Base-by-base conservation (phyloP, 2,329 filamentous ascomycete species). In the Helicocarpus griseus region DNA sequence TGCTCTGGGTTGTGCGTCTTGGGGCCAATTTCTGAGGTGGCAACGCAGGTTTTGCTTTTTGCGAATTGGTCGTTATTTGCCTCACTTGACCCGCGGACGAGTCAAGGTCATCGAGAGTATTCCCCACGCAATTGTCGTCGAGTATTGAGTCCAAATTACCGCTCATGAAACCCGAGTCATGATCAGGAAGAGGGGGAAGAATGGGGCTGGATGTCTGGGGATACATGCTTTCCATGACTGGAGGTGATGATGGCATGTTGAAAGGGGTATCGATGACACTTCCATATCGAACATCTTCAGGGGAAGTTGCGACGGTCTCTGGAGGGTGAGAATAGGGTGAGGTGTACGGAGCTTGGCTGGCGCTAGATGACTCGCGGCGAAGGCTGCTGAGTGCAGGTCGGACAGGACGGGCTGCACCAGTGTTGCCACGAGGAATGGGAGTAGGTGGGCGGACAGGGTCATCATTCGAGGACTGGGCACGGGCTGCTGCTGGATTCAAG, bases 201-300 rank as follows among this genome's bases (percentile, higher is more conserved):
- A 82, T 77, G 2, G 91, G 93, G 63, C 91, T 97, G 2, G 90
- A 95, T 24, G 84, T 81, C 26, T 81, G 80, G 4, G 85, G 83
- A 24, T 75, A 73, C 28, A 76, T 73, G 35, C 78, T 78, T 57
- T 81, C 78, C 56, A 89, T 82, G 1, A 94, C 77, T 1, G 93
- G 93, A 13, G 91, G 91, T 3, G 91, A 97, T 0, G 93, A 97
- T 1, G 86, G 86, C 59, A 97, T 88, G 50, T 88, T 87, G 46
- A 82, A 82, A 3, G 89, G 86, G 49, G 89, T 94, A 51, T 85
- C 75, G 41, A 75, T 74, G 7, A 73, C 68, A 53, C 72, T 73
- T 51, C 71, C 71, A 47, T 75, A 76, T 50, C 75, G 76, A 46
- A 67, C 61, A 45, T 75, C 73, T 55, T 77, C 75, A 28, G 76